Evolutionary conservation across 495 filamentous ascomycete species (phyloP), one percentile per base, ranked within the genome.

Genomic region (Recurvomyces mirabilis): DNA sequence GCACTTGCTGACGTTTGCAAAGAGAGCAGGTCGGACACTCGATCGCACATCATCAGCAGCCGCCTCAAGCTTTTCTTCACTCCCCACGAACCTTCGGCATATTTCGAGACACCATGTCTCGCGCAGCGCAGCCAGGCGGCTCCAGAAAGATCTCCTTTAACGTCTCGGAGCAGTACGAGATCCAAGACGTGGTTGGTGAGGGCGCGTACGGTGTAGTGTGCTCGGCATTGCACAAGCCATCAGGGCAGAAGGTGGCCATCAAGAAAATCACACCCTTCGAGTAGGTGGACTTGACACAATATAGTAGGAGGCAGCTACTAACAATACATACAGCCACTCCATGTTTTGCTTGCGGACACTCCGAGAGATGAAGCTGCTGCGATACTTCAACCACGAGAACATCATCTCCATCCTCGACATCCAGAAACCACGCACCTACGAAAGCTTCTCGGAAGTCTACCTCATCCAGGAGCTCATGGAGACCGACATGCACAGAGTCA

Each of bases 191-290:
- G 29, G 93, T 99, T 36, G 93, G 93, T 43, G 93, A 99, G 65
- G 93, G 93, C 54, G 93, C 93, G 50, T 99, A 99, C 58, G 93
- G 93, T 59, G 93, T 99, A 53, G 93, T 99, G 45, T 96, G 91
- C 68, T 99, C 93, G 37, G 93, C 93, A 21, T 79, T 96, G 49
- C 93, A 99, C 69, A 96, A 96, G 70, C 93, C 93, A 4, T 96
- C 93, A 2, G 80, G 87, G 51, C 93, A 99, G 67, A 96, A 95
- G 69, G 93, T 99, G 38, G 93, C 93, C 22, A 99, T 99, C 70
- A 99, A 99, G 72, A 99, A 99, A 74, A 99, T 99, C 56, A 95
- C 88, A 1, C 93, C 91, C 0, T 96, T 96, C 67, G 91, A 98
- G 54, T 89, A 96, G 21, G 21, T 40, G 15, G 3, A 26, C n/a